Evolutionary conservation across 1,139 yeast species (phyloP), one percentile per base, ranked within the genome.

Genomic region (Yamadazyma sp.): DNA sequence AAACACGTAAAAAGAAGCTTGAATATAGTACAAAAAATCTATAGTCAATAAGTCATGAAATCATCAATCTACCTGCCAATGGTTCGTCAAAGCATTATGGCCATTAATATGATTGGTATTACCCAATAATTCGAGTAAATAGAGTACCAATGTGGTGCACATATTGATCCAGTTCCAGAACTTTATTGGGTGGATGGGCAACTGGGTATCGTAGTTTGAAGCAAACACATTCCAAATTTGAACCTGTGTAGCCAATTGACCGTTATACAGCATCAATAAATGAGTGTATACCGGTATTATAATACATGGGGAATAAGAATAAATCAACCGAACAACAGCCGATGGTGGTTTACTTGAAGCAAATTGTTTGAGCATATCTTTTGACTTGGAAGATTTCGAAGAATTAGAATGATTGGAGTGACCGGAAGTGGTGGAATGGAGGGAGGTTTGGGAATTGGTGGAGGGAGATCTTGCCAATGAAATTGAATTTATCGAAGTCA

Each of bases 111-210:
- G 53, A 36, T 54, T 56, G 31, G 62, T 61, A 42, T 66, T 64
- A 15, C 73, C 70, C 54, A 79, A 65, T 38, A 90, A 68, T 62
- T 90, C 97, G 39, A 86, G 70, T 28, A 85, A 81, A 61, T 92
- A 92, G 34, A 92, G 67, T n/a, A 80, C 64, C 42, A 92, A 67
- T 10, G 95, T 86, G 38, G 84, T 77, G 48, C 82, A 82, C 73
- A 90, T 86, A 56, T 90, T 90, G 41, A 86, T 76, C 97, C 97
- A 90, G 51, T 90, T 88, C 97, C 98, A 90, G 59, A 90, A 86
- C 54, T 87, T 88, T 87, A 95, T 86, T 44, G 94, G 80, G 57
- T 86, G 82, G 33, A 79, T 84, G 41, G 79, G 63, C 36, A 77
- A 42, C 42, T 50, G 47, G 34, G 53, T 32, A 48, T 44, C 38